Evolutionary conservation across 2,329 filamentous ascomycete genomes (phyloP).

Genomic region (Pleoardoris graminearum): DNA sequence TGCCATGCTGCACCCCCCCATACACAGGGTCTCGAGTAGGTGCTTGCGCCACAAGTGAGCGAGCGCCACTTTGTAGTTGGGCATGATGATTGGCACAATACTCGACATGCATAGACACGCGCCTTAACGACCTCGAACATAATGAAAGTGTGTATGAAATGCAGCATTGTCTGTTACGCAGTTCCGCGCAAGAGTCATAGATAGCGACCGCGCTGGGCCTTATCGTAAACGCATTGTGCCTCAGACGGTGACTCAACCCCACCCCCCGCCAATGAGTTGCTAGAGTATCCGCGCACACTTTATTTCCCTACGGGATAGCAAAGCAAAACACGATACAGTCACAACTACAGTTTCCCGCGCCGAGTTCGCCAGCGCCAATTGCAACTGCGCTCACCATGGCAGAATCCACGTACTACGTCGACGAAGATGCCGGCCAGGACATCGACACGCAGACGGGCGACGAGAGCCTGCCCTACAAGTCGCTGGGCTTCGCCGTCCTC

Average conservation of each 20-base stretch:
- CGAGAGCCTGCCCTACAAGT: conserved; percentile 78
- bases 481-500: conserved; percentile 75
- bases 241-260: conserved; percentile 28
- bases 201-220: conserved; percentile 4
- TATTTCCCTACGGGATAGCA: conserved; percentile 26
- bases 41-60: no score
- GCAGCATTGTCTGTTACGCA: background rate
- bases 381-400: conserved; percentile 42
- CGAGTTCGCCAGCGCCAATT: conserved; percentile 24
- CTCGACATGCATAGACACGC: conserved; percentile 3
- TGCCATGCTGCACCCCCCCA: background rate
- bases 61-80: no score
- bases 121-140: background rate
- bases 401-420: conserved; percentile 67
- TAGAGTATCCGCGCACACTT: conserved; percentile 19
- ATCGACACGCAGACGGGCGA: conserved; percentile 67
- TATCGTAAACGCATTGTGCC: conserved; percentile 27
- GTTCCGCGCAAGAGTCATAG: background rate
- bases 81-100: background rate
- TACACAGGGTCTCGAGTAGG: no score
- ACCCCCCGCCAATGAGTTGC: conserved; percentile 12
- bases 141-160: background rate
- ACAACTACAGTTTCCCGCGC: conserved; percentile 11
- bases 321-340: conserved; percentile 18
- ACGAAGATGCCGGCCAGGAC: conserved; percentile 78